A percentile compares a stretch with the other conserved stretches of the same genome.
phyloP scores from a whole-genome alignment of 768 basidiomycete genomes.

The Auriscalpium microsporum region DNA sequence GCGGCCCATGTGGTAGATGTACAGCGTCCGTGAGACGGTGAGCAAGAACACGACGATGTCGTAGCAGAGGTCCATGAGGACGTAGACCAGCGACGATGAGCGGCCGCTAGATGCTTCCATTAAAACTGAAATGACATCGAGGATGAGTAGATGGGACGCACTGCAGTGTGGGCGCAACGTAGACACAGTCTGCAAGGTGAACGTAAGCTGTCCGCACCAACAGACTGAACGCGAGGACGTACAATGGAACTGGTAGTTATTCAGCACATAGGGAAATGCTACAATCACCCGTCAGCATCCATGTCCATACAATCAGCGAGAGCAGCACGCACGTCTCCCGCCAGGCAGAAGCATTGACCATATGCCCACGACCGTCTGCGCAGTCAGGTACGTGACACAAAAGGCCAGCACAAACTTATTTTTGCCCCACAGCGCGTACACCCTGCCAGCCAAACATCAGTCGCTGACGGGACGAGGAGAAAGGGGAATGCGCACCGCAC shows the following conservation, averaged over 20 bases:
- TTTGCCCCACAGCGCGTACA: slow-evolving; percentile 13
- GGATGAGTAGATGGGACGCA: no score
- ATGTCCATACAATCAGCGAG: background rate
- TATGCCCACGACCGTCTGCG: slow-evolving; percentile 7
- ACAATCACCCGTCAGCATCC: no score
- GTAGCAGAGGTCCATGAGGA: slow-evolving; percentile 13
- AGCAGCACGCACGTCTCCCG: slow-evolving; percentile 1
- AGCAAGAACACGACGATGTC: slow-evolving; percentile 13
- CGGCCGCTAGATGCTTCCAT: background rate
- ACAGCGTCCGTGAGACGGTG: slow-evolving; percentile 11
- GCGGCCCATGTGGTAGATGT: slow-evolving; percentile 1
- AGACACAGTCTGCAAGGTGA: no score
- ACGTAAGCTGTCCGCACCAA: no score
- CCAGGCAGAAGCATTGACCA: slow-evolving; percentile 10
- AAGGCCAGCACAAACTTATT: slow-evolving; percentile 6
- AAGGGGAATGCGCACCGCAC: slow-evolving; percentile 3
- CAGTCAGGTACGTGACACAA: slow-evolving; percentile 1
- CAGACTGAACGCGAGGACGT: background rate
- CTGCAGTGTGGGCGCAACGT: no score
- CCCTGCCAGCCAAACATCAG: background rate
- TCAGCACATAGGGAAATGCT: slow-evolving; percentile 5
- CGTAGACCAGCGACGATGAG: slow-evolving; percentile 7
- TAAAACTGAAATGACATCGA: no score
- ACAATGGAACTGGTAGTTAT: slow-evolving; percentile 15
- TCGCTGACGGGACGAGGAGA: background rate